These are phyloP conservation scores for Bisporella sp. DNA, from an alignment of 2,329 filamentous ascomycete species.

Conservation along the genomic window DNA sequence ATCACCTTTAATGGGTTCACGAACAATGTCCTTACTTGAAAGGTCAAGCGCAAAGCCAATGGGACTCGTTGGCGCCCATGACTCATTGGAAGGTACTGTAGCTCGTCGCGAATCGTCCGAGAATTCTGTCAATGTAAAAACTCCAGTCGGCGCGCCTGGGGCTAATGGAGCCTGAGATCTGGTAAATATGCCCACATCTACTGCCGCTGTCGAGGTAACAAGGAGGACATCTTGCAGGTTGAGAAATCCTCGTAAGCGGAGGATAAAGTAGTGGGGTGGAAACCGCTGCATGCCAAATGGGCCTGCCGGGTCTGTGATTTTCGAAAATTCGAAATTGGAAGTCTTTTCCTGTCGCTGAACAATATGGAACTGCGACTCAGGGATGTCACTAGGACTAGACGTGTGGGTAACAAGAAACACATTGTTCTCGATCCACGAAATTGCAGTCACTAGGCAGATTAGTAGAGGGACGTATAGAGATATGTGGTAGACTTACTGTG, in stretches of 20 bases:
- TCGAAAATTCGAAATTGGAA: conserved; percentile 63
- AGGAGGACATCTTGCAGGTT: conserved; percentile 76
- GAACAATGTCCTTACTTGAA: conserved; percentile 72
- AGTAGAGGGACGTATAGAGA: conserved; percentile 12
- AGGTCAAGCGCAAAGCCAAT: conserved; percentile 79
- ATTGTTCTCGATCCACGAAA: conserved; percentile 85
- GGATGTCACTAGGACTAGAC: conserved; percentile 46
- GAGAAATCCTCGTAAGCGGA: conserved; percentile 75
- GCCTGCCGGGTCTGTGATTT: conserved; percentile 66
- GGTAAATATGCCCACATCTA: conserved; percentile 73
- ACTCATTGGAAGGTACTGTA: conserved; percentile 59
- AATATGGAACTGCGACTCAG: conserved; percentile 69
- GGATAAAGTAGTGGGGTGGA: conserved; percentile 70
- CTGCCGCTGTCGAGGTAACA: conserved; percentile 71
- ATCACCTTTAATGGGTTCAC: conserved; percentile 68
- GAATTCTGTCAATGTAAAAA: conserved; percentile 68
- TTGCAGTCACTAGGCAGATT: conserved; percentile 57
- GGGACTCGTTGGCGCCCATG: conserved; percentile 55
- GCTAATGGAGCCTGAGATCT: conserved; percentile 64
- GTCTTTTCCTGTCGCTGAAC: conserved; percentile 58
- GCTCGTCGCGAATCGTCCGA: conserved; percentile 70
- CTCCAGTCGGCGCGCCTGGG: conserved; percentile 50
- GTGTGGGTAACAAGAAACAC: conserved; percentile 78
- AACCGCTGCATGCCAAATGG: conserved; percentile 59
- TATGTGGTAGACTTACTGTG: conserved; percentile 49